Evolutionary conservation across 2,329 filamentous ascomycete species (phyloP), one percentile per base, ranked within the genome.

Genomic region (Hypoxylon sp.): DNA sequence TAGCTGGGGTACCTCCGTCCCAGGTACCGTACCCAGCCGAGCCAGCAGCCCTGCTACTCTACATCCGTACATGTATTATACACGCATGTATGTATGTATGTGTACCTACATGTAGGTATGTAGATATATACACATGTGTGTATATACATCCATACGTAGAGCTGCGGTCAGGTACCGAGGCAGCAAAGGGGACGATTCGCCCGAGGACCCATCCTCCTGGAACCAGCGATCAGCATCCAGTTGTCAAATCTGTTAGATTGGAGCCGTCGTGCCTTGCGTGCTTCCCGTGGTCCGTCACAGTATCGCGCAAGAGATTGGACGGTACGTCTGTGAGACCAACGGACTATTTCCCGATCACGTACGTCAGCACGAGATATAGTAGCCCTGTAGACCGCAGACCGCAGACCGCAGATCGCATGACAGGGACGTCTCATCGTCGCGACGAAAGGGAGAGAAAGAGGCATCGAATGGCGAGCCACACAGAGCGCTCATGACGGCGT

Each of bases 321-420:
- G 46, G 23, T 26, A 52, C 31, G 38, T 24, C 23, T 26, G 43
- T 37, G 42, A 21, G 3, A 13, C 33, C 23, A 51, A 60, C 56
- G 53, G 53, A 60, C 53, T 60, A 59, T 63, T 63, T 56, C 61
- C 57, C 58, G 60, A 45, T 49, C 48, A 49, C 55, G 53, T 60
- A 63, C 56, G 60, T 63, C 53, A 63, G 53, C 52, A 48, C 31
- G 18, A 56, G 45, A 54, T 41, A 38, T 51, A 50, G n/a, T n/a
- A n/a, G n/a, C n/a, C n/a, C n/a, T n/a, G n/a, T n/a, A n/a, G n/a
- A n/a, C n/a, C n/a, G n/a, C n/a, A n/a, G n/a, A n/a, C n/a, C n/a
- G n/a, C n/a, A n/a, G n/a, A n/a, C n/a, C n/a, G n/a, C n/a, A n/a
- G 41, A 29, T 38, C 41, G 46, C 52, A 59, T 60, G 51, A 48